These are phyloP conservation scores for Helichrysum umbraculigerum DNA, from an alignment of 129 eudicot species.

Conservation along the genomic window DNA sequence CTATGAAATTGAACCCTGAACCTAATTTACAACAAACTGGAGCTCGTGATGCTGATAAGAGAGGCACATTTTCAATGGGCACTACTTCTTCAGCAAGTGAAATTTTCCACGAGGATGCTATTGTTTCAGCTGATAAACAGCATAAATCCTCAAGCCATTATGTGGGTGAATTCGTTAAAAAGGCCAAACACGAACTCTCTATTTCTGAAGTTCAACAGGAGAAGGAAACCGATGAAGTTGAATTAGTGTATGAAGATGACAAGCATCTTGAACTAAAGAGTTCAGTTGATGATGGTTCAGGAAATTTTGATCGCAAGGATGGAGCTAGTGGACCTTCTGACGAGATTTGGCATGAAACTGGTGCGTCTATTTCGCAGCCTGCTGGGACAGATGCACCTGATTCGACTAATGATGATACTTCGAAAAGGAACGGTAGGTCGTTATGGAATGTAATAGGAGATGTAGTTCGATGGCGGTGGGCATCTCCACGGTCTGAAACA, in stretches of 20 bases:
- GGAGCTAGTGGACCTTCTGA: slow-evolving; percentile 65
- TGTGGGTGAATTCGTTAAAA: slow-evolving; percentile 64
- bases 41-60: slow-evolving; percentile 16
- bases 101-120: slow-evolving; percentile 42
- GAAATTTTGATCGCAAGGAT: slow-evolving; percentile 37
- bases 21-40: slow-evolving; percentile 22
- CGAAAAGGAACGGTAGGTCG: slow-evolving; percentile 62
- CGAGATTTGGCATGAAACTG: slow-evolving; percentile 70
- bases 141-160: slow-evolving; percentile 58
- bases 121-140: slow-evolving; percentile 62
- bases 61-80: slow-evolving; percentile 16
- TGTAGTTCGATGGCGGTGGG: slow-evolving; percentile 62
- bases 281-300: slow-evolving; percentile 34
- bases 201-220: slow-evolving; percentile 44
- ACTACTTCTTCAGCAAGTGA: slow-evolving; percentile 28
- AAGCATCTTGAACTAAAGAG: slow-evolving; percentile 44
- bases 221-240: slow-evolving; percentile 26
- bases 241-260: slow-evolving; percentile 29
- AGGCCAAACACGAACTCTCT: slow-evolving; percentile 56
- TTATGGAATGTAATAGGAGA: slow-evolving; percentile 76
- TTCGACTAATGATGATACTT: slow-evolving; percentile 29
- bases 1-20: slow-evolving; percentile 43
- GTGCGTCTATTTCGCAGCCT: slow-evolving; percentile 35
- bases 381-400: slow-evolving; percentile 41
- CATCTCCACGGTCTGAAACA: slow-evolving; percentile 49